Evolutionary conservation across 768 basidiomycete species (phyloP).

Genomic region (Psilocybe azurescens): DNA sequence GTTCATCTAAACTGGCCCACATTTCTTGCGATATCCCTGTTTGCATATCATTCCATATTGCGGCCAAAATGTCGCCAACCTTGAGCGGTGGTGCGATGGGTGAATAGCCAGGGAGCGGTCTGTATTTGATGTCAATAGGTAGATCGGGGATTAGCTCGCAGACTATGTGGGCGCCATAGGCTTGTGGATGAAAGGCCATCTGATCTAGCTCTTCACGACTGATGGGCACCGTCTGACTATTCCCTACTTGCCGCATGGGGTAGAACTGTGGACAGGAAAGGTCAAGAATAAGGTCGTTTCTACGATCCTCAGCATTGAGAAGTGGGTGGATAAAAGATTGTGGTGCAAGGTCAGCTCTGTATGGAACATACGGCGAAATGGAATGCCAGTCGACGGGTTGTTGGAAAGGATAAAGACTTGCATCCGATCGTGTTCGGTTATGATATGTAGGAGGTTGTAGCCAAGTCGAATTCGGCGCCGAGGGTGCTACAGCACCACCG

Average conservation of each 20-base stretch:
- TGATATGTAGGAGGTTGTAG: conserved; percentile 14
- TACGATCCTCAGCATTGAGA: conserved; percentile 54
- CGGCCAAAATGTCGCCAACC: conserved; percentile 61
- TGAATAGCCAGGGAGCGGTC: conserved; percentile 29
- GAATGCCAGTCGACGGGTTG: conserved; percentile 3
- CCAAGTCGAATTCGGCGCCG: conserved; percentile 12
- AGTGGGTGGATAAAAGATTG: conserved; percentile 48
- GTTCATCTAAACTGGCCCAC: conserved; percentile 37
- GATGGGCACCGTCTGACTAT: conserved; percentile 43
- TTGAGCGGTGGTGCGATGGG: conserved; percentile 48
- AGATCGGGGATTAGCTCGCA: conserved; percentile 64
- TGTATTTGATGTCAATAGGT: conserved; percentile 59
- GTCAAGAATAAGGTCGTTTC: conserved; percentile 58
- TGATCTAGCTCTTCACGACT: conserved; percentile 50
- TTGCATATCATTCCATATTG: conserved; percentile 54
- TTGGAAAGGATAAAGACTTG: conserved; percentile 15
- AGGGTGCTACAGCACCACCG: conserved; percentile 22
- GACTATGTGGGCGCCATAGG: conserved; percentile 58
- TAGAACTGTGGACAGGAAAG: conserved; percentile 51
- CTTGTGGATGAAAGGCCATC: conserved; percentile 60
- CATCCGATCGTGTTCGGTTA: conserved; percentile 20
- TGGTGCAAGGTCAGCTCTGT: conserved; percentile 15
- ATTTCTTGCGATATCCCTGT: conserved; percentile 45
- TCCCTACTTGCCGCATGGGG: conserved; percentile 46
- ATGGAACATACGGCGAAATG: conserved; percentile 29